A percentile compares a stretch with the other conserved stretches of the same genome.
phyloP scores from a whole-genome alignment of 208 protist genomes.

The Trypanosoma conorhini region DNA sequence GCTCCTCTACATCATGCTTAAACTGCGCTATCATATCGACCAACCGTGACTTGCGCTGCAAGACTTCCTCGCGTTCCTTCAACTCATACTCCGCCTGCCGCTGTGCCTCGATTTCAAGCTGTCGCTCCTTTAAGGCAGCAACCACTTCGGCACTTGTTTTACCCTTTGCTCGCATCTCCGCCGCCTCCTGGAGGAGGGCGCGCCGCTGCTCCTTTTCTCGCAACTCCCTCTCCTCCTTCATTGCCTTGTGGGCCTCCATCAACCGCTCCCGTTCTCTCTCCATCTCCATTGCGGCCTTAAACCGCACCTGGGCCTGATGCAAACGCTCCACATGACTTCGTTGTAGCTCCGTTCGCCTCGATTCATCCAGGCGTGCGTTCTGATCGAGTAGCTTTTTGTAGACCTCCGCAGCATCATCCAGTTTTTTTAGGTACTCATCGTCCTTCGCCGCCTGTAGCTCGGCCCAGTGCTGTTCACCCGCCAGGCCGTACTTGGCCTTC shows the following conservation, averaged over 20 bases:
- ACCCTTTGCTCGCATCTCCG: constrained; percentile 54
- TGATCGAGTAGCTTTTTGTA: constrained; percentile 81
- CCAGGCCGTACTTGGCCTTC: constrained; percentile 69
- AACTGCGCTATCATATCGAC: constrained; percentile 72
- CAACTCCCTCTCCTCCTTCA: constrained; percentile 55
- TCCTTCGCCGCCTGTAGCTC: constrained; percentile 88
- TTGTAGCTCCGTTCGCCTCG: constrained; percentile 58
- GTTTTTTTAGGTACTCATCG: constrained; percentile 68
- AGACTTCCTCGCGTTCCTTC: constrained; percentile 58
- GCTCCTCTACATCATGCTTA: constrained; percentile 63
- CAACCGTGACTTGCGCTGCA: constrained; percentile 50
- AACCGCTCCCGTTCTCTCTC: constrained; percentile 77
- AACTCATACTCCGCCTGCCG: constrained; percentile 74
- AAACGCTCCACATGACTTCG: constrained; percentile 71
- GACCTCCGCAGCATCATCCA: constrained; percentile 70
- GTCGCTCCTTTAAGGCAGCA: constrained; percentile 42
- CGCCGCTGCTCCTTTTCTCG: constrained; percentile 47
- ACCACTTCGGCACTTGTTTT: constrained; percentile 48
- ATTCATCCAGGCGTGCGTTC: constrained; percentile 68
- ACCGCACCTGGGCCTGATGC: constrained; percentile 82
- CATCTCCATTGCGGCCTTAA: constrained; percentile 84
- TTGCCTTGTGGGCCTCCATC: constrained; percentile 68
- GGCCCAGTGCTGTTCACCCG: constrained; percentile 84
- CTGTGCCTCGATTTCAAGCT: constrained; percentile 54
- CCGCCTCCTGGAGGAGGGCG: constrained; percentile 53